Evolutionary conservation across 257 asterid genomes (phyloP), one percentile per base, ranked within the genome.

Genomic region (Knoxia roxburghii): DNA sequence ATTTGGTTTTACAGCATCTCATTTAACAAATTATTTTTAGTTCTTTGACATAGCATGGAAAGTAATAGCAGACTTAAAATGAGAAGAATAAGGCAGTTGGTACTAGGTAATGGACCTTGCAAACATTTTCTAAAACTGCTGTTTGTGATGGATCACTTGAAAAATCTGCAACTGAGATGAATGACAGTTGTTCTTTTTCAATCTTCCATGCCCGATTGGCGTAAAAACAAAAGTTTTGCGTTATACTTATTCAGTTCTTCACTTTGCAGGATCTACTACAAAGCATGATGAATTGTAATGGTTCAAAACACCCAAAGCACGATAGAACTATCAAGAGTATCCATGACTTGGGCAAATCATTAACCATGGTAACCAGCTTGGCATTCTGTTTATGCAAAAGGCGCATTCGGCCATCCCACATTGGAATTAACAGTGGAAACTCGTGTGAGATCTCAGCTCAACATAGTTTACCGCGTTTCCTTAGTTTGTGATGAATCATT

Each of bases 261-360:
- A 23, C 72, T 65, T 60, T 68, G 85, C 88, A 85, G 95, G 79
- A 50, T 37, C 48, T 53, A 75, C 66, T 69, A n/a, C n/a, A n/a
- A n/a, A n/a, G n/a, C 91, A 85, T 77, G 97, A 84, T n/a, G 95
- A 87, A 76, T 72, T 89, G 64, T 89, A 70, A 76, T 73, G 72
- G 49, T 66, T 30, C 23, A 54, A n/a, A 68, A 35, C 56, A 52
- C 43, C 52, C 7, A 17, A 45, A 62, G 63, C 52, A 53, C 65
- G 20, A 46, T 24, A 12, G 8, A 41, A 17, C 7, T 46, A 21
- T 50, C 62, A 45, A 27, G 13, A 58, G 45, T 18, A 32, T 51
- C 35, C 27, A 14, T 46, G 60, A n/a, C 59, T 69, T 4, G 43
- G 23, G 26, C 50, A 10, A 29, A 29, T 43, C 35, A 1, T 61